Evolutionary conservation across 768 basidiomycete genomes (phyloP), one percentile per base, ranked within the genome.

Genomic region (Tremella yokohamensis): DNA sequence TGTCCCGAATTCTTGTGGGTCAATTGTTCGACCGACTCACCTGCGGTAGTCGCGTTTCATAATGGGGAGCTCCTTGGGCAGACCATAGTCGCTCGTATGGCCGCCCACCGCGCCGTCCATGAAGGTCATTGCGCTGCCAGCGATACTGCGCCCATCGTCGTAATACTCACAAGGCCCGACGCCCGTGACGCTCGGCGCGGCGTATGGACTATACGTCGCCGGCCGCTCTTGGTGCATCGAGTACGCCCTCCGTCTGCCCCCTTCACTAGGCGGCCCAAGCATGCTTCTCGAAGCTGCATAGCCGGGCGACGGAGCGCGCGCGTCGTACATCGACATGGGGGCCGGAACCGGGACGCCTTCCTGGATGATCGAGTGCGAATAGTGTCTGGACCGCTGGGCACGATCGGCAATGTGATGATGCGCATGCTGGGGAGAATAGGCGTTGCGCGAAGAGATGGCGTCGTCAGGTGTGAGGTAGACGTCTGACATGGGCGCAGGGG

Each of bases 81-180:
- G 37, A 15, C 70, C 70, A 59, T 72, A 72, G 51, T 72, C 68
- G 49, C 65, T 68, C 6, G 66, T 61, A 49, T 58, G 50, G 13
- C 70, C 70, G 18, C 54, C 70, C 15, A 69, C 57, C 40, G 61
- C 42, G 8, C 68, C 70, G 60, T 72, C 70, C 68, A 72, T 65
- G 47, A 72, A 72, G 0, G 70, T 72, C 65, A 69, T 63, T 16
- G 37, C 54, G 12, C 57, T 65, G 3, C 61, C 70, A 0, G 66
- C 66, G 9, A 64, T 49, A 60, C 70, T 72, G 7, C 52, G 64
- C 1, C 64, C 68, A 58, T 69, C 70, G 42, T 72, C 68, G 50
- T 65, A 69, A 3, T 52, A 56, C 4, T 42, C 45, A 8, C 24
- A 39, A 12, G 45, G 39, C 44, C 49, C 52, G n/a, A 26, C 15